These are phyloP conservation scores for Malus sylvestris DNA, from an alignment of 306 rosid genomes.

Conservation along the genomic window DNA sequence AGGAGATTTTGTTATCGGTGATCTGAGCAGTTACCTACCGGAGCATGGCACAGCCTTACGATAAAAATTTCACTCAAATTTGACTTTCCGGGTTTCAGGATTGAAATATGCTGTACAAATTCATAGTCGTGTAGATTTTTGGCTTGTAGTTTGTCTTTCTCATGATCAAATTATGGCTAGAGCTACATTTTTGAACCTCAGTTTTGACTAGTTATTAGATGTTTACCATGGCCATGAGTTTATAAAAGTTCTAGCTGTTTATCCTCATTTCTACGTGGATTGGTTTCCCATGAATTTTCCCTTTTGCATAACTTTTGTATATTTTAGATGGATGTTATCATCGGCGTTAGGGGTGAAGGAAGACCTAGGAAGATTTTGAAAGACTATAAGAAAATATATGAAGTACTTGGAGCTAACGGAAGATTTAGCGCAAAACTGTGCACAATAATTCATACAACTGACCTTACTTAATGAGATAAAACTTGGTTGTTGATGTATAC, in stretches of 20 bases:
- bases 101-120: background rate
- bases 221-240: background rate
- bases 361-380: no score
- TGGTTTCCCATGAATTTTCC: background rate
- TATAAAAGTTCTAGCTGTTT: background rate
- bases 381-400: no score
- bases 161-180: background rate
- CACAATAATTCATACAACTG: no score
- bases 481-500: no score
- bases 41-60: background rate
- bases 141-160: background rate
- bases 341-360: no score
- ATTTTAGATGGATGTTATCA: no score
- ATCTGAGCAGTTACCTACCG: background rate
- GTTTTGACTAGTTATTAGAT: background rate
- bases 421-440: no score
- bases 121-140: background rate
- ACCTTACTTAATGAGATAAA: no score
- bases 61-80: background rate
- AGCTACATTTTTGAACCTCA: background rate
- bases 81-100: background rate
- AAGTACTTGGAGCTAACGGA: no score
- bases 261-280: background rate
- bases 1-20: background rate
- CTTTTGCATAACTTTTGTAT: no score